Evolutionary conservation across 2,329 filamentous ascomycete species (phyloP).

Genomic region (Bipolaris sorokiniana): DNA sequence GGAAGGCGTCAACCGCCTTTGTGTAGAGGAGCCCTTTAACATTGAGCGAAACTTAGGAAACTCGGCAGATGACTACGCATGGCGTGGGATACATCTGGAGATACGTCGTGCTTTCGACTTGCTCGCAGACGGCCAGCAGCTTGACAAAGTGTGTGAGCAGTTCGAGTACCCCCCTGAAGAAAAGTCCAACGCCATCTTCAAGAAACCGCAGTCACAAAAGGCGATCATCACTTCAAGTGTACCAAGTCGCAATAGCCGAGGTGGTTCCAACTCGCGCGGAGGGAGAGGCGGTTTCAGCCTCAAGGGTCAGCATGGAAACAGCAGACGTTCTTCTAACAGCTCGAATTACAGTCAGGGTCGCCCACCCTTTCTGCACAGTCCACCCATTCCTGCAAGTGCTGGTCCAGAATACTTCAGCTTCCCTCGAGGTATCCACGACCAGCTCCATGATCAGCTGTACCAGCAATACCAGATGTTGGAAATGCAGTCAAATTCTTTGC

Average conservation of each 20-base stretch:
- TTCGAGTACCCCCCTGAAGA: slow-evolving; percentile 83
- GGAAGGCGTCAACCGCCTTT: slow-evolving; percentile 72
- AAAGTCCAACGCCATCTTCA: slow-evolving; percentile 64
- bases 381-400: slow-evolving; percentile 46
- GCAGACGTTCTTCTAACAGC: slow-evolving; percentile 64
- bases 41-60: slow-evolving; percentile 88
- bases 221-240: slow-evolving; percentile 59
- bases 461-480: slow-evolving; percentile 57
- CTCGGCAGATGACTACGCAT: slow-evolving; percentile 93
- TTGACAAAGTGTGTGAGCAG: slow-evolving; percentile 84
- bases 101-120: slow-evolving; percentile 86
- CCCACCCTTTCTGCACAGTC: slow-evolving; percentile 50
- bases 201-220: slow-evolving; percentile 59
- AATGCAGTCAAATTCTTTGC: slow-evolving; percentile 49
- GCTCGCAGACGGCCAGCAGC: slow-evolving; percentile 73
- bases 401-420: slow-evolving; percentile 55
- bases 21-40: slow-evolving; percentile 97
- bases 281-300: slow-evolving; percentile 55
- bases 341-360: slow-evolving; percentile 54
- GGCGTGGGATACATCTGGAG: slow-evolving; percentile 88
- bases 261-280: slow-evolving; percentile 54
- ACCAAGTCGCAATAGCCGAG: slow-evolving; percentile 57
- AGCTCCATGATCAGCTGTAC: slow-evolving; percentile 56
- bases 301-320: slow-evolving; percentile 53
- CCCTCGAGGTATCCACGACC: slow-evolving; percentile 48